phyloP scores from a whole-genome alignment of 2,329 filamentous ascomycete genomes.

The Ceratocystis variospora region DNA sequence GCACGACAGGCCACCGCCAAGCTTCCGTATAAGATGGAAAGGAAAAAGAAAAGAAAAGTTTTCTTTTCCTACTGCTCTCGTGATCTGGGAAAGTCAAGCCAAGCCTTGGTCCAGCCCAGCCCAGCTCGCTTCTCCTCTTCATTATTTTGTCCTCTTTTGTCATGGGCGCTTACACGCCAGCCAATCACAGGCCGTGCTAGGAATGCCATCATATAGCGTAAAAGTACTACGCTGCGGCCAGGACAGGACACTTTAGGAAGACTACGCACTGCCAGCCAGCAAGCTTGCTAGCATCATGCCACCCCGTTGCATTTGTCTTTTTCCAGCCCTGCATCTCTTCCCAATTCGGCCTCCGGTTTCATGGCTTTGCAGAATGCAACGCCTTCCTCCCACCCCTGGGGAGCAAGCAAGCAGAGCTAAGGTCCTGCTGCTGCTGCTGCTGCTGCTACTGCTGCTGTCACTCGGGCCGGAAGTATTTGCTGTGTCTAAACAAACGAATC shows the following conservation, averaged over 20 bases:
- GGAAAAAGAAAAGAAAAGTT: background rate
- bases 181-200: slow-evolving; percentile 9
- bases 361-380: background rate
- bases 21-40: background rate
- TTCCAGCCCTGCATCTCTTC: no score
- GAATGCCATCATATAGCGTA: background rate
- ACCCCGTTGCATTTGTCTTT: no score
- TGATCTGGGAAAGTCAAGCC: background rate
- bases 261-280: no score
- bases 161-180: slow-evolving; percentile 17
- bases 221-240: no score
- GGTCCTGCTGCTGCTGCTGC: no score
- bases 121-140: background rate
- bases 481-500: background rate
- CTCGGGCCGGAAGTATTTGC: no score
- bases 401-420: no score
- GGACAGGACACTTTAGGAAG: no score
- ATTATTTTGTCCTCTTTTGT: background rate
- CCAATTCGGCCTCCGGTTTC: no score
- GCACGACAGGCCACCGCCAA: no score
- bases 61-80: background rate
- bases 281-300: no score
- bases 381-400: background rate
- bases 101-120: background rate
- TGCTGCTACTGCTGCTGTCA: no score